phyloP scores from a whole-genome alignment of 768 basidiomycete species.

The Leccinum disarticulatum region DNA sequence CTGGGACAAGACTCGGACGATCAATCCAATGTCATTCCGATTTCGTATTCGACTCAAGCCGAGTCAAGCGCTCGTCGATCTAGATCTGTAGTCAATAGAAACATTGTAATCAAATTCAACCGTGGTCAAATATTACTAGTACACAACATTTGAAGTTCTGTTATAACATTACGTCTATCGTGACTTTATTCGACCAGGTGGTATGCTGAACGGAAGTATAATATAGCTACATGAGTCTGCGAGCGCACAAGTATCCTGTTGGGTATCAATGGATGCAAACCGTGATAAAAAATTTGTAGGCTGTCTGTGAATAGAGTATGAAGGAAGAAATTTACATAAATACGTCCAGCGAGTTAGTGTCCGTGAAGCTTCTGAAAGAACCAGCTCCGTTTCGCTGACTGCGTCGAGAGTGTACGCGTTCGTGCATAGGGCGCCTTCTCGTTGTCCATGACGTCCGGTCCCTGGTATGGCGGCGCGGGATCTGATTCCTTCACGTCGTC shows the following conservation, averaged over 20 bases:
- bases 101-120: not conserved
- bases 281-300: not conserved
- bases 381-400: slow-evolving; percentile 10
- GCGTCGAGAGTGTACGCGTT: not conserved
- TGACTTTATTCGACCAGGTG: not conserved
- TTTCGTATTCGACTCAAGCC: not conserved
- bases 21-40: not conserved
- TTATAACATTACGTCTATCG: not conserved
- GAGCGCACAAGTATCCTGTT: not conserved
- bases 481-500: slow-evolving; percentile 12
- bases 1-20: too few species aligned
- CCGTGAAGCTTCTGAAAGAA: slow-evolving; percentile 15
- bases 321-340: too few species aligned
- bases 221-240: slow-evolving; percentile 3
- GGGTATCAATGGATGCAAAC: not conserved
- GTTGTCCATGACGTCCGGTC: slow-evolving; percentile 1
- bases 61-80: not conserved
- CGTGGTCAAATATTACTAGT: not conserved
- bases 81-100: not conserved
- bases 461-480: slow-evolving; percentile 42
- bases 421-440: slow-evolving; percentile 14
- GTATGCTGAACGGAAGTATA: not conserved
- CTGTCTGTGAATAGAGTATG: not conserved
- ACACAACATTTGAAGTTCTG: not conserved
- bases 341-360: not conserved